Evolutionary conservation across 2,329 filamentous ascomycete species (phyloP).

Genomic region (Ophiostoma piceae): DNA sequence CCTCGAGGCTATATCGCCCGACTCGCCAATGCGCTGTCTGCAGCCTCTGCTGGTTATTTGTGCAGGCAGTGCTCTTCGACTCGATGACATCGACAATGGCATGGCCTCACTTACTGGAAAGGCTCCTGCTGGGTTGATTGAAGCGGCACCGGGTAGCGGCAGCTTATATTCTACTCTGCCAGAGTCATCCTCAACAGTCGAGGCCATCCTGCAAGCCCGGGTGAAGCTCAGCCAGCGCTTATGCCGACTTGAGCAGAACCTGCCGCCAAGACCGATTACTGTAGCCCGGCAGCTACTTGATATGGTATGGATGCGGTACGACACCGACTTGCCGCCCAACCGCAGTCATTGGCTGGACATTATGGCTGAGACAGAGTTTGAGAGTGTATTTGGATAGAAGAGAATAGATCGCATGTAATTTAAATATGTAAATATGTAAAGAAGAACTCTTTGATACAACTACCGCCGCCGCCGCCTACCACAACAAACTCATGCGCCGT

Average conservation of each 20-base stretch:
- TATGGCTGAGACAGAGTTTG: slow-evolving; percentile 23
- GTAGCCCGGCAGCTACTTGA: slow-evolving; percentile 38
- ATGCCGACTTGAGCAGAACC: slow-evolving; percentile 35
- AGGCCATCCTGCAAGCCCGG: not conserved
- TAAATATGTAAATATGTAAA: too few relatives aligned
- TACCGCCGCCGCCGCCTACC: not conserved
- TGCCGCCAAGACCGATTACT: slow-evolving; percentile 38
- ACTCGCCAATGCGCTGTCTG: slow-evolving; percentile 29
- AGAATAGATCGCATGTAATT: too few relatives aligned
- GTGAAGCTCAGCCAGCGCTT: slow-evolving; percentile 28
- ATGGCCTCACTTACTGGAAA: too few relatives aligned
- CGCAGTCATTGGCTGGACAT: slow-evolving; percentile 27
- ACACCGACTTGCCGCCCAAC: slow-evolving; percentile 31
- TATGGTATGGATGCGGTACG: slow-evolving; percentile 39
- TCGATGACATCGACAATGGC: not conserved
- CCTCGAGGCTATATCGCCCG: slow-evolving; percentile 25
- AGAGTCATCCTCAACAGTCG: not conserved
- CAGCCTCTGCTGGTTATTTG: slow-evolving; percentile 29
- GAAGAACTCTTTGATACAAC: not conserved
- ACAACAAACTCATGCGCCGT: not conserved
- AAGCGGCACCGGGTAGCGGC: not conserved
- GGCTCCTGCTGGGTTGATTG: not conserved
- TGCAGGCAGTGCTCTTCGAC: slow-evolving; percentile 26
- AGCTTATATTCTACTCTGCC: not conserved
- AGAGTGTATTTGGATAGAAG: slow-evolving; percentile 24